These are phyloP conservation scores for Butyriboletus loyo DNA, from an alignment of 768 basidiomycete species.

Conservation along the genomic window DNA sequence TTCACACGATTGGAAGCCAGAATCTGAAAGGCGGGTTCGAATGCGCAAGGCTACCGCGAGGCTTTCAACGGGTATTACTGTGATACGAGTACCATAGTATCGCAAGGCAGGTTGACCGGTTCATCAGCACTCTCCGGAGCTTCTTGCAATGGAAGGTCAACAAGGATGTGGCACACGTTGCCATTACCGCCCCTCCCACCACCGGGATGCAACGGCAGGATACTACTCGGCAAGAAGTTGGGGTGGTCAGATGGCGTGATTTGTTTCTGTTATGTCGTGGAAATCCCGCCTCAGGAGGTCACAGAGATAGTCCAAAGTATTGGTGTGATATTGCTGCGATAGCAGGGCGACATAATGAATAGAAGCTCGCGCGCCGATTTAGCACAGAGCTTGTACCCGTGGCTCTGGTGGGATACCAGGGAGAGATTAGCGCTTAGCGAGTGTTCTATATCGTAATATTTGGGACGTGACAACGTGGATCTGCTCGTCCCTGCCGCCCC, in stretches of 20 bases:
- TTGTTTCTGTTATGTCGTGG: too few species aligned
- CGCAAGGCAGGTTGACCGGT: too few species aligned
- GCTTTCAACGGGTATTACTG: not conserved
- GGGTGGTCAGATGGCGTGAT: too few species aligned
- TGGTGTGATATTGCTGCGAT: too few species aligned
- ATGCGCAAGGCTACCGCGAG: not conserved
- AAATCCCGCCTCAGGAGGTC: too few species aligned
- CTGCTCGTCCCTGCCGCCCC: not conserved
- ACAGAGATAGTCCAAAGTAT: too few species aligned
- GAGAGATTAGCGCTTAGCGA: not conserved
- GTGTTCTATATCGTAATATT: not conserved
- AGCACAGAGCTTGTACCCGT: not conserved
- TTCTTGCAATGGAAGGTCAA: not conserved
- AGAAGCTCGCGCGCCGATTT: not conserved
- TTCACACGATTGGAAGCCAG: not conserved
- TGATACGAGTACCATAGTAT: not conserved
- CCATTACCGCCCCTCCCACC: not conserved
- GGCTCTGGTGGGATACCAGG: not conserved
- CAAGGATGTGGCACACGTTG: too few species aligned
- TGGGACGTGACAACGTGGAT: not conserved
- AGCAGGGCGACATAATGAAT: not conserved
- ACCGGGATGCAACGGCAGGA: not conserved
- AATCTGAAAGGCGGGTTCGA: not conserved
- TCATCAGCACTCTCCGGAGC: not conserved
- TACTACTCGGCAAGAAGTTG: not conserved